These are phyloP conservation scores for Botrytis byssoidea DNA, from an alignment of 2,329 filamentous ascomycete genomes.

Conservation along the genomic window DNA sequence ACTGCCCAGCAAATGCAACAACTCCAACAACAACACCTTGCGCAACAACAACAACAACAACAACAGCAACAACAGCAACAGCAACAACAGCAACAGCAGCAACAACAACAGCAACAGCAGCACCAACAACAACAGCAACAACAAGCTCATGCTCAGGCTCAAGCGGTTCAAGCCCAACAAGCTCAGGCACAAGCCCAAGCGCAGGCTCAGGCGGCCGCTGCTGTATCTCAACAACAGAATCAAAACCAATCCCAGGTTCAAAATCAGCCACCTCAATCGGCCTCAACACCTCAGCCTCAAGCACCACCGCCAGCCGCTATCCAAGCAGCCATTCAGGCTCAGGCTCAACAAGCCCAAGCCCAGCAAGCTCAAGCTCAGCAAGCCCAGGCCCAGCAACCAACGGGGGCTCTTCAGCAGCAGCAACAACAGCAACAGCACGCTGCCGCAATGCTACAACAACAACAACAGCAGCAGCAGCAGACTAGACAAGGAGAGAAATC, in stretches of 20 bases:
- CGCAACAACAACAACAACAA: conserved; percentile 51
- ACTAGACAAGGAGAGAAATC: conserved; percentile 40
- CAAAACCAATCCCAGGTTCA: conserved; percentile 49
- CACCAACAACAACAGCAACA: conserved; percentile 29
- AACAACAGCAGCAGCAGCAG: conserved; percentile 43
- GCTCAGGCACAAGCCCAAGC: conserved; percentile 36
- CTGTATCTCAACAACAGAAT: conserved; percentile 46
- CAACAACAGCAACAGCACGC: conserved; percentile 23
- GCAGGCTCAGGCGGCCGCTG: conserved; percentile 42
- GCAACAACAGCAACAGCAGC: conserved; percentile 25
- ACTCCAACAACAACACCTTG: conserved; percentile 47
- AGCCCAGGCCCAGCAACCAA: conserved; percentile 32
- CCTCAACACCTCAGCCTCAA: conserved; percentile 44
- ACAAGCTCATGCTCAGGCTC: conserved; percentile 41
- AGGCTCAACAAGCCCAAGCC: conserved; percentile 41
- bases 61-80: conserved; percentile 42
- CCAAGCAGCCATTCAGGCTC: conserved; percentile 39
- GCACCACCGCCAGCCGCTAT: conserved; percentile 40
- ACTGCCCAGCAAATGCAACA: conserved; percentile 48
- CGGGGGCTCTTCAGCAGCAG: conserved; percentile 32
- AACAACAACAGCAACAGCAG: background rate
- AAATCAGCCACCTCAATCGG: conserved; percentile 44
- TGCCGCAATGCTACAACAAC: conserved; percentile 30
- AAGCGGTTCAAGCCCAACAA: conserved; percentile 29
- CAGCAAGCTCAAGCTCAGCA: conserved; percentile 43